Evolutionary conservation across 2,329 filamentous ascomycete species (phyloP), one percentile per base, ranked within the genome.

Genomic region (Scortechinia acanthostroma): DNA sequence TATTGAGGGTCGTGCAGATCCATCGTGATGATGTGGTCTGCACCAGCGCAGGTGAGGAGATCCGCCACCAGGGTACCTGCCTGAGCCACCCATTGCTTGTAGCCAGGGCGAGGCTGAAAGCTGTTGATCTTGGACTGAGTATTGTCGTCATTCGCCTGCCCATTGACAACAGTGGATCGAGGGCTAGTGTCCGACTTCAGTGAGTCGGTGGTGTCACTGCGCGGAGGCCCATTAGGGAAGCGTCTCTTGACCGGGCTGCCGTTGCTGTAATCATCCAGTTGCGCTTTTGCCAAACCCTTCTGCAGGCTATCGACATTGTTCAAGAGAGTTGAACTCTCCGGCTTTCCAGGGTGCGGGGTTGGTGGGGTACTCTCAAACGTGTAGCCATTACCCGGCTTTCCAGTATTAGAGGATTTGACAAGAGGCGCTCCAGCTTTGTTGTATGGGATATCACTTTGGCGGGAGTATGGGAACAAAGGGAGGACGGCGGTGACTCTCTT

Each of bases 1-100:
- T 97, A 97, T 65, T 98, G 90, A 35, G 89, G 87, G 63, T 96
- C 91, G 61, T 93, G 89, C 44, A 98, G 76, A 60, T 98, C 93
- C 87, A 98, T 94, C 22, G 91, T 96, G 61, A 97, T 96, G 60
- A 93, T 84, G 65, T 97, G 93, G 63, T 98, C 91, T 42, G 93
- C 90, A 52, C 93, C 93, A 51, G 93, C 91, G 66, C 91, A 96
- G 33, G 90, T 96, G 52, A 98, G 74, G 40, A 98, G 79, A 61
- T 97, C 91, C 43, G 93, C 93, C 43, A 98, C 86, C 47, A 98
- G 76, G 22, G 91, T 97, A 48, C 93, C 93, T 35, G 93, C 91
- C 68, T 97, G 93, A 19, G 93, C 93, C 51, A 98, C 91, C 93
- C 93, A 98, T 69, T 95, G 89, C 70, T 93, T 93, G 65, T 98